Evolutionary conservation across 257 asterid species (phyloP).

Genomic region (Nicotiana attenuata): DNA sequence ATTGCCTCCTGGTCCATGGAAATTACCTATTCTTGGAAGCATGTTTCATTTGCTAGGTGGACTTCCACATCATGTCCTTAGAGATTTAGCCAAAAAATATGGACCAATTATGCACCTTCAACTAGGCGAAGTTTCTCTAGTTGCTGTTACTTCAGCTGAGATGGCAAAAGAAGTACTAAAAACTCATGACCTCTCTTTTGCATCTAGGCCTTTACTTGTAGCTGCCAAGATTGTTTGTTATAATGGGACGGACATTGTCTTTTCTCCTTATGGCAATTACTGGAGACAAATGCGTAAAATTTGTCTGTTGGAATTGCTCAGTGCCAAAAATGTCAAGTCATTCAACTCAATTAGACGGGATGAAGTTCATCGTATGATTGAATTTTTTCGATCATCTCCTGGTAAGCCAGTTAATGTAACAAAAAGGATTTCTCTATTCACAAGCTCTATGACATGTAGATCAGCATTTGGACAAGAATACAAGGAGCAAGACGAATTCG

Average conservation of each 20-base stretch:
- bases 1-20: too few relatives aligned
- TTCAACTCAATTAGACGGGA: not conserved
- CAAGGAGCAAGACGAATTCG: not conserved
- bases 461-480: not conserved
- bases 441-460: not conserved
- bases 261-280: not conserved
- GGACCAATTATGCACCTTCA: not conserved
- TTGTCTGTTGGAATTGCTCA: conserved; percentile 17
- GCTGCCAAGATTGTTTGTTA: not conserved
- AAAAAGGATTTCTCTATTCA: not conserved
- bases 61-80: too few relatives aligned
- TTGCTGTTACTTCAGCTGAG: not conserved
- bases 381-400: not conserved
- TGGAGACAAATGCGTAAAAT: too few relatives aligned
- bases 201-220: not conserved
- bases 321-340: conserved; percentile 16
- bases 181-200: not conserved
- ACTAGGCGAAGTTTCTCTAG: not conserved
- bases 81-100: too few relatives aligned
- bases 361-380: not conserved
- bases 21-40: too few relatives aligned
- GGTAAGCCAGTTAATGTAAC: not conserved
- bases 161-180: not conserved
- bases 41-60: too few relatives aligned
- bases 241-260: not conserved